A percentile compares a stretch with the other conserved stretches of the same genome.
These are phyloP conservation scores for Albifimbria verrucaria DNA, from an alignment of 2,329 filamentous ascomycete species.

Conservation along the genomic window DNA sequence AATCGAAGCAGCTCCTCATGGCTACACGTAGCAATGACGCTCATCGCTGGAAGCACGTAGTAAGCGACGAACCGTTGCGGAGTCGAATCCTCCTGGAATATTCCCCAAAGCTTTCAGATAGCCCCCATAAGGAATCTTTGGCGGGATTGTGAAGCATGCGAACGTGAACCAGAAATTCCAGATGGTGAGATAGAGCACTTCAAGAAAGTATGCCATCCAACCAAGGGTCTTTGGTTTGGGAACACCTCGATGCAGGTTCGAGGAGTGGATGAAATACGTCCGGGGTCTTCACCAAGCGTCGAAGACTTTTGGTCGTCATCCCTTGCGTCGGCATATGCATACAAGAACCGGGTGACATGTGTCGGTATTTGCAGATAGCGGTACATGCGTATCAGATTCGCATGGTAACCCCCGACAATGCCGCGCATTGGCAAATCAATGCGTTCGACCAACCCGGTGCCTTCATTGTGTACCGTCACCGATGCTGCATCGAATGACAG, in stretches of 20 bases:
- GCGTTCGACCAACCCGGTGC: conserved; percentile 26
- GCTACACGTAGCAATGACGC: conserved; percentile 52
- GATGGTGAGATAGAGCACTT: conserved; percentile 39
- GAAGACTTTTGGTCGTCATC: neutral
- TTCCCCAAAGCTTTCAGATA: no score
- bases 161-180: conserved; percentile 53
- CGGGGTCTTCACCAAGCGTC: conserved; percentile 18
- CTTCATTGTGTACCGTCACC: conserved; percentile 28
- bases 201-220: conserved; percentile 35
- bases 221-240: conserved; percentile 37
- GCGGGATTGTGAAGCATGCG: conserved; percentile 46
- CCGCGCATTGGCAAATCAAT: conserved; percentile 38
- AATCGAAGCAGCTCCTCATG: conserved; percentile 47
- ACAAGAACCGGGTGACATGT: conserved; percentile 49
- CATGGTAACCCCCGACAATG: conserved; percentile 44
- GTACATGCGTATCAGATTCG: conserved; percentile 54
- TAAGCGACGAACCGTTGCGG: conserved; percentile 42
- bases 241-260: conserved; percentile 48
- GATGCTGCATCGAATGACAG: conserved; percentile 37
- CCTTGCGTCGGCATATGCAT: conserved; percentile 43
- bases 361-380: conserved; percentile 48
- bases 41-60: conserved; percentile 53
- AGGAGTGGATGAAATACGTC: conserved; percentile 51
- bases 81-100: conserved; percentile 47
- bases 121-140: no score